These are phyloP conservation scores for Russula brevipes DNA, from an alignment of 768 basidiomycete genomes.

Conservation along the genomic window DNA sequence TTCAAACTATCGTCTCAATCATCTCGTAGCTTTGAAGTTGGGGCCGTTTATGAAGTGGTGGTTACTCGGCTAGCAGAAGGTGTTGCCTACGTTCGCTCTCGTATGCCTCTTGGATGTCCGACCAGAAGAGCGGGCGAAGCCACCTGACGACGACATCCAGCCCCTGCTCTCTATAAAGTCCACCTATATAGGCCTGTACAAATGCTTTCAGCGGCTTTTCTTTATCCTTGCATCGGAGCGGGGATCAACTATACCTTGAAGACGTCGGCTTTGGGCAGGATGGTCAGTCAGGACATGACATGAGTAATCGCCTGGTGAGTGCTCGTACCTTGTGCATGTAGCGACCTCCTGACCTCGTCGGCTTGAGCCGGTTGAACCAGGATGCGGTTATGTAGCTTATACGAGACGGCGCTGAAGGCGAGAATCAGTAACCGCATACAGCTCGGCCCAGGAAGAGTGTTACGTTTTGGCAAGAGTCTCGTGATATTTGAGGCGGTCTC, in stretches of 20 bases:
- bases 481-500: constrained; percentile 16
- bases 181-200: constrained; percentile 17
- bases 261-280: constrained; percentile 14
- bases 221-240: background rate
- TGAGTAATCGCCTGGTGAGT: background rate
- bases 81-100: constrained; percentile 11
- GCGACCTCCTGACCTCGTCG: constrained; percentile 10
- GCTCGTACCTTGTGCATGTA: constrained; percentile 13
- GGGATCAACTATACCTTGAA: constrained; percentile 9
- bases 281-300: background rate
- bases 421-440: background rate
- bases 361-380: constrained; percentile 11
- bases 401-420: constrained; percentile 11
- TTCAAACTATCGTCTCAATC: background rate
- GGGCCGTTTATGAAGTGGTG: background rate
- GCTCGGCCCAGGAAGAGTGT: background rate
- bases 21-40: background rate
- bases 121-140: constrained; percentile 9
- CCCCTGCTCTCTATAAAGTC: constrained; percentile 16
- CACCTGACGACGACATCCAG: constrained; percentile 8
- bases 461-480: constrained; percentile 13
- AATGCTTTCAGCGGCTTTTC: background rate
- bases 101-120: constrained; percentile 6
- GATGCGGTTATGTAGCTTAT: constrained; percentile 11
- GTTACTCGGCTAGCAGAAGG: background rate